Conservation (phyloP, 148 eudicot genomes). For the Amaranthus hypochondriacus region DNA sequence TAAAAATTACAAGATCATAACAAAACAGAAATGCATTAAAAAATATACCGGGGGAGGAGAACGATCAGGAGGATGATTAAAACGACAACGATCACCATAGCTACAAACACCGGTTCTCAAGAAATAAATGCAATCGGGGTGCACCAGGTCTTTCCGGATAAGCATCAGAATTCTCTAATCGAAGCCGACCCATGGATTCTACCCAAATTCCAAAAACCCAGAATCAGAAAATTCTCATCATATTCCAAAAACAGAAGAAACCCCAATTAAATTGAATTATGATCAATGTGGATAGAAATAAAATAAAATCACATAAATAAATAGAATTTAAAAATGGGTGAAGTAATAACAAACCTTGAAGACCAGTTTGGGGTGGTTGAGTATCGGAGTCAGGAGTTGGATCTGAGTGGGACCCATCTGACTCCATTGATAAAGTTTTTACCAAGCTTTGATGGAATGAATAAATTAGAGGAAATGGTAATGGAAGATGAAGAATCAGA, state of each 20-base stretch:
- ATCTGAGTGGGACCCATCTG: constrained; percentile 40
- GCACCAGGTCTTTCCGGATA: constrained; percentile 81
- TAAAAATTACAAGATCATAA: constrained; percentile 36
- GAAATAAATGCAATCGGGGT: constrained; percentile 73
- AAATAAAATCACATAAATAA: constrained; percentile 7
- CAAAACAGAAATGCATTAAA: not conserved
- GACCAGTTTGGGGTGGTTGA: constrained; percentile 36
- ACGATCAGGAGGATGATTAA: constrained; percentile 81
- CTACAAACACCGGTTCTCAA: constrained; percentile 82
- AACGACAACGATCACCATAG: constrained; percentile 82
- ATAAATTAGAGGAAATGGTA: too few relatives aligned
- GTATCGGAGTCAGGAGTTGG: constrained; percentile 39
- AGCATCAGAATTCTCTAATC: constrained; percentile 35
- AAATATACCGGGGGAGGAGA: constrained; percentile 29
- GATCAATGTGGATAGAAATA: constrained; percentile 3
- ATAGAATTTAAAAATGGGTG: not conserved
- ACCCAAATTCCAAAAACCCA: constrained; percentile 33
- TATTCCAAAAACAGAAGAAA: not conserved
- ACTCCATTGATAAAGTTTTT: constrained; percentile 14
- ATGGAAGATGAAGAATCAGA: too few relatives aligned
- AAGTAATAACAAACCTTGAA: constrained; percentile 33
- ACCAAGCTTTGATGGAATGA: too few relatives aligned
- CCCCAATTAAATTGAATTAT: constrained; percentile 10
- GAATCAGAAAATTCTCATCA: constrained; percentile 10
- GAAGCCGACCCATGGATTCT: constrained; percentile 79